These are phyloP conservation scores for Suillus variegatus DNA, from an alignment of 768 basidiomycete genomes.

Conservation along the genomic window DNA sequence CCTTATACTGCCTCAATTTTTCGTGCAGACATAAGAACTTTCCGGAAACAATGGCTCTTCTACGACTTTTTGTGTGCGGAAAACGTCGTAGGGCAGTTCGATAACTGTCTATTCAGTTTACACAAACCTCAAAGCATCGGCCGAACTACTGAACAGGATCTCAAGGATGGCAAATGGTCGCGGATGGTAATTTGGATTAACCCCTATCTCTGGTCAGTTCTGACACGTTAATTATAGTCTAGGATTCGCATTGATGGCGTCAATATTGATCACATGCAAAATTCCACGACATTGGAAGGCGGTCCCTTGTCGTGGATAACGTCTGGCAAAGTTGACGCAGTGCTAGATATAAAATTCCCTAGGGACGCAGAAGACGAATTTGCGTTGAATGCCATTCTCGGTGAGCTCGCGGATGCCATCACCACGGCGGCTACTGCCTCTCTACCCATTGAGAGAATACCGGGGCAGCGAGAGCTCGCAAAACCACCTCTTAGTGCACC, in stretches of 20 bases:
- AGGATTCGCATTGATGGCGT: slow-evolving; percentile 97
- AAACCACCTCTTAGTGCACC: slow-evolving; percentile 85
- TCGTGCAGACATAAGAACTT: slow-evolving; percentile 79
- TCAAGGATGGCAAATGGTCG: slow-evolving; percentile 82
- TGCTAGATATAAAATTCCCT: slow-evolving; percentile 97
- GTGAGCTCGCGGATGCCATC: slow-evolving; percentile 89
- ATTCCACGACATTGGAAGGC: slow-evolving; percentile 76
- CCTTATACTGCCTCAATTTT: slow-evolving; percentile 94
- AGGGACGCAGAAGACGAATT: slow-evolving; percentile 70
- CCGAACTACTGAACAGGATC: slow-evolving; percentile 81
- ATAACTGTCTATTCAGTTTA: slow-evolving; percentile 95
- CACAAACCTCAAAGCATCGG: slow-evolving; percentile 97
- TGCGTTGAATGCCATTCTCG: slow-evolving; percentile 78
- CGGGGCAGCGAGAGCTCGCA: slow-evolving; percentile 84
- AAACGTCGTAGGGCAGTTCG: slow-evolving; percentile 95
- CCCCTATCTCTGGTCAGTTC: background rate
- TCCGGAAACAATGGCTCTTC: slow-evolving; percentile 94
- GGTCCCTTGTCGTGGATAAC: slow-evolving; percentile 95
- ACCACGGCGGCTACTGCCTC: slow-evolving; percentile 58
- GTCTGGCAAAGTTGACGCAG: slow-evolving; percentile 94
- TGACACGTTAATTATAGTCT: slow-evolving; percentile 50
- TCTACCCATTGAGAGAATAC: slow-evolving; percentile 61
- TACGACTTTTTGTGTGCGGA: slow-evolving; percentile 92
- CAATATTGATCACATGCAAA: slow-evolving; percentile 92
- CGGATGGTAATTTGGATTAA: slow-evolving; percentile 70